Evolutionary conservation across 257 asterid genomes (phyloP).

Genomic region (Echium plantagineum): DNA sequence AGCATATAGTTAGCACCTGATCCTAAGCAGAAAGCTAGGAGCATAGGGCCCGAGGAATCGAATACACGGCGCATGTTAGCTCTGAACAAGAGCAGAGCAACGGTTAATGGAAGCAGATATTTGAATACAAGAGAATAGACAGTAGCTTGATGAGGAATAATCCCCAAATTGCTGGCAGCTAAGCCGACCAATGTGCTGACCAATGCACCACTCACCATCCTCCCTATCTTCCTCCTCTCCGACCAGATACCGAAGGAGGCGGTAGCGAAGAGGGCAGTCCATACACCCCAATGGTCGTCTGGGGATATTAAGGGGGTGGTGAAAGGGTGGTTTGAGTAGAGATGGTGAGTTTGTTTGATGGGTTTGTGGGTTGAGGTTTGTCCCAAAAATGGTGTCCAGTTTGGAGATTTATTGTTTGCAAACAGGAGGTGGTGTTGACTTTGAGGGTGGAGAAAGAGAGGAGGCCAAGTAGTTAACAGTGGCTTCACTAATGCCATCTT

Average conservation of each 20-base stretch:
- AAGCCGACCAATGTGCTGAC: conserved; percentile 66
- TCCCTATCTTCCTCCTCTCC: conserved; percentile 77
- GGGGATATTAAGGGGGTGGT: conserved; percentile 52
- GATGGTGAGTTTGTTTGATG: neutral
- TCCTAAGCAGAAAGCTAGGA: conserved; percentile 69
- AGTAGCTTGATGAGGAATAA: conserved; percentile 63
- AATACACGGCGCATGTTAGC: conserved; percentile 55
- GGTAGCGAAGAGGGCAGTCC: conserved; percentile 65
- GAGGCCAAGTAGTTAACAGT: too few species aligned
- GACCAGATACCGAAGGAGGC: conserved; percentile 80
- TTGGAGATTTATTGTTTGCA: too few species aligned
- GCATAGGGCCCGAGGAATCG: conserved; percentile 53
- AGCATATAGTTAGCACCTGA: conserved; percentile 32
- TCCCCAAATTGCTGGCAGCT: conserved; percentile 73
- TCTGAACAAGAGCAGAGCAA: conserved; percentile 66
- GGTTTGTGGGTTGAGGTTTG: neutral
- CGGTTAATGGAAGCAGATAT: conserved; percentile 63
- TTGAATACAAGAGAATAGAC: conserved; percentile 53
- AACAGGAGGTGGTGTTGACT: too few species aligned
- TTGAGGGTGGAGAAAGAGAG: too few species aligned
- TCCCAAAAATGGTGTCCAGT: neutral
- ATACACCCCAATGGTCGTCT: conserved; percentile 59
- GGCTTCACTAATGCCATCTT: too few species aligned
- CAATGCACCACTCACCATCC: conserved; percentile 77
- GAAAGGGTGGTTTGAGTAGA: conserved; percentile 19